These are phyloP conservation scores for Hymenoscyphus linearis DNA, from an alignment of 2,329 filamentous ascomycete species.

Conservation along the genomic window DNA sequence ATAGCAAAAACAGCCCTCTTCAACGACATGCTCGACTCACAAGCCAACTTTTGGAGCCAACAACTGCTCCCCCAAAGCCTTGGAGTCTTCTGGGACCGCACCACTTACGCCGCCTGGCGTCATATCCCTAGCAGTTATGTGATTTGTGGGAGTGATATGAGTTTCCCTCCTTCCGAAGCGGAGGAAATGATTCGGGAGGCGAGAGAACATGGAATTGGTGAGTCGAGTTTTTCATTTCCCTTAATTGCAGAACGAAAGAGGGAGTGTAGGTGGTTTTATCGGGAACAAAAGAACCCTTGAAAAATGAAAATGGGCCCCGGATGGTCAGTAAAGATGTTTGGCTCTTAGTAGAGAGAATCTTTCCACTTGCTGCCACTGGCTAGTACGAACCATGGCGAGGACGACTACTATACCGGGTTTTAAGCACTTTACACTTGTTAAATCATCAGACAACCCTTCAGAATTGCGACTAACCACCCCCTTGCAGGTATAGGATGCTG, in stretches of 20 bases:
- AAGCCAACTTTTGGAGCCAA: constrained; percentile 36
- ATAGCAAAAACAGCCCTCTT: constrained; percentile 37
- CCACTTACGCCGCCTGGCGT: constrained; percentile 27
- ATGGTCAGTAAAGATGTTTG: too few species aligned
- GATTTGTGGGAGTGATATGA: constrained; percentile 21
- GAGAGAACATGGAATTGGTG: neutral
- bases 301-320: too few species aligned
- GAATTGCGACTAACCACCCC: too few species aligned
- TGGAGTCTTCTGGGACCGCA: constrained; percentile 28
- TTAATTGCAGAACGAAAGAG: too few species aligned
- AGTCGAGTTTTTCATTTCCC: neutral
- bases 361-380: too few species aligned
- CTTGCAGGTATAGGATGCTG: neutral
- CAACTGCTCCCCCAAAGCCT: constrained; percentile 37
- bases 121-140: constrained; percentile 26
- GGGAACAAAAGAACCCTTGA: too few species aligned
- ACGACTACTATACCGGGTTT: too few species aligned
- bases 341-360: too few species aligned
- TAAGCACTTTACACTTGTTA: too few species aligned
- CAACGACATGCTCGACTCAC: constrained; percentile 37
- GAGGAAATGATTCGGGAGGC: constrained; percentile 16
- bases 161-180: constrained; percentile 13
- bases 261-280: too few species aligned
- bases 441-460: too few species aligned
- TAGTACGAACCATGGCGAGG: too few species aligned